These are phyloP conservation scores for Schwanniomyces polymorphus DNA, from an alignment of 805 yeast genomes.

Conservation along the genomic window DNA sequence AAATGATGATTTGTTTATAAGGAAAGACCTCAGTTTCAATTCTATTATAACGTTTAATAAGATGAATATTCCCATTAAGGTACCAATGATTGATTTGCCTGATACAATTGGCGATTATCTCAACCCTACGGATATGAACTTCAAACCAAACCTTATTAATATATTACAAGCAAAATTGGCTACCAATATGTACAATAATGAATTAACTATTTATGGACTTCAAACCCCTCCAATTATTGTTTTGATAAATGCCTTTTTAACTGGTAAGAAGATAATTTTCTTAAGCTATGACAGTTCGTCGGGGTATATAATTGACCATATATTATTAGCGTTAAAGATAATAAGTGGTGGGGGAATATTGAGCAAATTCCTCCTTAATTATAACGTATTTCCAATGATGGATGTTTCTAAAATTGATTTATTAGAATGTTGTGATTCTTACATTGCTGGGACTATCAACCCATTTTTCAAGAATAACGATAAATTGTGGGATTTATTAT, in stretches of 20 bases:
- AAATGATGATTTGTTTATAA: conserved; percentile 35
- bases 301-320: conserved; percentile 42
- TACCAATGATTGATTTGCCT: conserved; percentile 42
- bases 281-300: conserved; percentile 38
- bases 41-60: conserved; percentile 34
- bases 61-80: conserved; percentile 45
- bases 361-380: conserved; percentile 36
- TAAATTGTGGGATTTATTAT: conserved; percentile 59
- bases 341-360: conserved; percentile 44
- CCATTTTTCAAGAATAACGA: conserved; percentile 57
- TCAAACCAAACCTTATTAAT: conserved; percentile 36
- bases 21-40: conserved; percentile 45
- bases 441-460: conserved; percentile 68
- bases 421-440: conserved; percentile 40
- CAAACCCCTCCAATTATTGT: conserved; percentile 49
- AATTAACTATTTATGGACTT: conserved; percentile 52
- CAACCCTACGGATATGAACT: conserved; percentile 45
- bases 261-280: conserved; percentile 42
- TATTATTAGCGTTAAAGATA: conserved; percentile 40
- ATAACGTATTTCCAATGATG: conserved; percentile 55
- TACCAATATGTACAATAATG: conserved; percentile 38
- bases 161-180: conserved; percentile 34
- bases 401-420: conserved; percentile 60
- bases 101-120: conserved; percentile 45
- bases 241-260: conserved; percentile 34